These are phyloP conservation scores for Trametes elegans DNA, from an alignment of 768 basidiomycete genomes.

Conservation along the genomic window DNA sequence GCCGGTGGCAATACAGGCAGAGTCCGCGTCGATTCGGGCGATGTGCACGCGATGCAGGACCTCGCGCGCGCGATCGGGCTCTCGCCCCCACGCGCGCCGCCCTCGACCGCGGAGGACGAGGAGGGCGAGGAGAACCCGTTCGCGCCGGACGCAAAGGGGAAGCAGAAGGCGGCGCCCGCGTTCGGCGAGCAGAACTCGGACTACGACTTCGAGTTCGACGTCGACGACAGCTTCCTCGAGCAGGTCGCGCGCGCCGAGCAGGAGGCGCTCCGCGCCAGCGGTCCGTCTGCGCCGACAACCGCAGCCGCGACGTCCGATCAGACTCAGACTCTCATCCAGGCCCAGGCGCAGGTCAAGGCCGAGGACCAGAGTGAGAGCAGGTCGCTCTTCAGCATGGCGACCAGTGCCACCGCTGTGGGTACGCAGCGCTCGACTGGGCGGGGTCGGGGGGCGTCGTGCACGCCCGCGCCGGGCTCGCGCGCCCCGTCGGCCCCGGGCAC, in stretches of 20 bases:
- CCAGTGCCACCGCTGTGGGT: background rate
- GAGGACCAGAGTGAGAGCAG: conserved; percentile 1
- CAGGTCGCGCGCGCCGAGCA: conserved; percentile 37
- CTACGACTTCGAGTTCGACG: conserved; percentile 33
- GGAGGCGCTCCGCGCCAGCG: conserved; percentile 16
- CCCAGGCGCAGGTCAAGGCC: conserved; percentile 8
- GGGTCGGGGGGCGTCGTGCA: background rate
- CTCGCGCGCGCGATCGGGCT: conserved; percentile 30
- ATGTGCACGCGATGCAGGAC: conserved; percentile 25
- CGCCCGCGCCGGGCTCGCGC: background rate
- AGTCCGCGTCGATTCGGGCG: conserved; percentile 10
- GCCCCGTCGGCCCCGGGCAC: conserved; percentile 1
- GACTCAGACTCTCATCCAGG: background rate
- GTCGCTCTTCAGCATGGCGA: background rate
- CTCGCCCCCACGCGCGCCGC: conserved; percentile 23
- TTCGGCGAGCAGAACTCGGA: conserved; percentile 13
- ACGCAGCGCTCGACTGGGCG: background rate
- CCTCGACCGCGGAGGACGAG: conserved; percentile 31
- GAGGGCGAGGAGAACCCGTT: background rate
- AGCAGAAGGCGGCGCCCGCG: background rate
- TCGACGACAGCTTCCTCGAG: conserved; percentile 40
- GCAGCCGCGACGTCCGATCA: background rate
- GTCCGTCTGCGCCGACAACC: background rate
- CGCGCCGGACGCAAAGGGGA: conserved; percentile 1
- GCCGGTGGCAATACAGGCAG: conserved; percentile 2